phyloP scores from a whole-genome alignment of 306 rosid species.

The Pyrus betulifolia region DNA sequence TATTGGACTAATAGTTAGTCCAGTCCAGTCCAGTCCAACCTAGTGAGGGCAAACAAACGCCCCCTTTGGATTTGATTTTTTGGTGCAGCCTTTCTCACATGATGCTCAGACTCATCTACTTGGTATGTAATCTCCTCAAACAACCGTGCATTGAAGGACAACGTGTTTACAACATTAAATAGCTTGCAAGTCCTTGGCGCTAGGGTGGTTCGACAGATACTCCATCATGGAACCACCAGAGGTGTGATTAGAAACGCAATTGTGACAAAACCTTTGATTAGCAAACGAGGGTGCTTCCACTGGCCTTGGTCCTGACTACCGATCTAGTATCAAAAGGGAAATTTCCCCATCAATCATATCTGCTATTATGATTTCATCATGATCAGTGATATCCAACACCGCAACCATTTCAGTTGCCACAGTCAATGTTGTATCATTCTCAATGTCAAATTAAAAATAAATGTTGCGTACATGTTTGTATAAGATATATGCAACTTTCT shows the following conservation, averaged over 20 bases:
- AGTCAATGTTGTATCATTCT: constrained; percentile 70
- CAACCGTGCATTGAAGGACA: constrained; percentile 77
- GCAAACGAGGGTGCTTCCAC: constrained; percentile 48
- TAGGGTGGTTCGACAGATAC: constrained; percentile 27
- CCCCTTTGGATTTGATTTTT: constrained; percentile 23
- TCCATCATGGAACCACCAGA: constrained; percentile 40
- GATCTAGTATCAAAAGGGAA: constrained; percentile 61
- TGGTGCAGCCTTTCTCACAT: constrained; percentile 19
- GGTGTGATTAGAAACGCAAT: constrained; percentile 51
- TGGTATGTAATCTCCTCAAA: constrained; percentile 76
- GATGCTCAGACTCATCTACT: constrained; percentile 47
- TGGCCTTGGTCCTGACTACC: constrained; percentile 53
- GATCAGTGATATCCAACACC: constrained; percentile 82
- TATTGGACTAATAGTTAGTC: too few species aligned
- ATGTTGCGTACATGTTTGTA: constrained; percentile 45
- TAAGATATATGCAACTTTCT: too few species aligned
- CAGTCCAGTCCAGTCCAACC: too few species aligned
- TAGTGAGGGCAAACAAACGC: too few species aligned
- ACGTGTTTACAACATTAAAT: constrained; percentile 42
- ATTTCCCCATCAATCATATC: constrained; percentile 92
- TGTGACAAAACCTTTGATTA: constrained; percentile 43
- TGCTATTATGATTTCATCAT: constrained; percentile 75
- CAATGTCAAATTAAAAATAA: constrained; percentile 69
- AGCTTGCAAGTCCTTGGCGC: constrained; percentile 33
- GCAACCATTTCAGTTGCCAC: constrained; percentile 96